Base-by-base conservation (phyloP, 2,329 filamentous ascomycete species). In the Alternaria sp. region DNA sequence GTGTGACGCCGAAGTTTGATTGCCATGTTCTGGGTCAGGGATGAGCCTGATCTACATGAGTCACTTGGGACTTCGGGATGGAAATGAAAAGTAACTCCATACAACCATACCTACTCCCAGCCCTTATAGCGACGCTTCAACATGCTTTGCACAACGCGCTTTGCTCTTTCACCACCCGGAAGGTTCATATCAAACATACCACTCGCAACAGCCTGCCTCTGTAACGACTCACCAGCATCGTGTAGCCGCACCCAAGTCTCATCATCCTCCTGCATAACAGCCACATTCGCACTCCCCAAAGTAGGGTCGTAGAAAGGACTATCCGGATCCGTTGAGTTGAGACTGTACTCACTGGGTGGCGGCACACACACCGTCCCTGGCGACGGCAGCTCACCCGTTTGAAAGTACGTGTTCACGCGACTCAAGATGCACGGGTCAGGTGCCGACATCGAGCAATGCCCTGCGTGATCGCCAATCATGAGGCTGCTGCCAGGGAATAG, bases 401-500 rank as follows among this genome's bases (percentile, higher is more conserved):
- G 79, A 53, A 84, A 83, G 63, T 84, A 84, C 4, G 62, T 55
- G 9, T 72, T 70, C 15, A 83, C 71, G 33, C 67, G 62, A 3
- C 54, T 58, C 3, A 78, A 69, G 1, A 77, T 79, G 61, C 82
- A 84, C 9, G 65, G 47, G 0, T 78, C 80, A 1, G 78, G 76
- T 0, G 69, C 66, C 2, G 79, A 74, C 6, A 81, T 62, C 0
- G 80, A 78, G 30, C 85, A 87, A 64, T 89, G 87, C 0, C 78
- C 76, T 3, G 71, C 70, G 14, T 64, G 67, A 61, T 86, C 81
- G 62, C 83, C 82, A 25, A 82, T 73, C 4, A 87, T 72, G 6
- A 86, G 74, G 3, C 71, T 75, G 15, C 81, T 83, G 1, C 81
- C 82, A 0, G 81, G 77, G 65, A 86, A 86, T 1, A 74, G 68